Conservation (phyloP, 2,329 filamentous ascomycete genomes). For the Magnaporthiopsis rhizophila region DNA sequence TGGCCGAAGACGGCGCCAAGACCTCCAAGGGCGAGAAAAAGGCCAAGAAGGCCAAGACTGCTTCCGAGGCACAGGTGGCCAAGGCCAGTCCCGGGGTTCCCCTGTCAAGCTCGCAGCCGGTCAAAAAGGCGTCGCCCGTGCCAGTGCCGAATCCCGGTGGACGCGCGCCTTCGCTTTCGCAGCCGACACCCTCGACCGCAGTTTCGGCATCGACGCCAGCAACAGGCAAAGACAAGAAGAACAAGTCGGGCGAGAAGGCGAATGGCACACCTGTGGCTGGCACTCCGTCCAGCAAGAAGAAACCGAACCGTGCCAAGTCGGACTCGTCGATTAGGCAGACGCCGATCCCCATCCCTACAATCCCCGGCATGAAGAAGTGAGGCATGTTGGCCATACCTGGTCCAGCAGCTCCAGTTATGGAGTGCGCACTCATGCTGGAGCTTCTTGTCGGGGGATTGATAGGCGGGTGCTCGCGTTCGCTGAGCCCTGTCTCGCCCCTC, state of each 20-base stretch:
- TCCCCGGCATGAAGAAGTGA: slow-evolving; percentile 6
- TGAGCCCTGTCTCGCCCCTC: not conserved
- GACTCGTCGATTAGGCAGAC: slow-evolving; percentile 9
- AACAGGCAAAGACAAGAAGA: slow-evolving; percentile 9
- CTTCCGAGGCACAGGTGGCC: not conserved
- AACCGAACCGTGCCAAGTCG: slow-evolving; percentile 9
- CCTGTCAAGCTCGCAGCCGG: not conserved
- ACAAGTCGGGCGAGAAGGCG: slow-evolving; percentile 12
- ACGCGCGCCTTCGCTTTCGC: not conserved
- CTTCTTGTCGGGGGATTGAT: not conserved
- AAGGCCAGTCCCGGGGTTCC: not conserved
- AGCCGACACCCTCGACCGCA: not conserved
- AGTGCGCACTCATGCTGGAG: not conserved
- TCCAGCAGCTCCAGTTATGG: not conserved
- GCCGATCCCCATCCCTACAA: slow-evolving; percentile 11
- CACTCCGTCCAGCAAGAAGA: slow-evolving; percentile 10
- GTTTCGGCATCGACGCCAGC: not conserved
- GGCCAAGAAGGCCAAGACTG: slow-evolving; percentile 23
- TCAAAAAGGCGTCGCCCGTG: not conserved
- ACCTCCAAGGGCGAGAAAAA: slow-evolving; percentile 23
- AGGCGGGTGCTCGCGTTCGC: not conserved
- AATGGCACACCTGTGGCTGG: not conserved
- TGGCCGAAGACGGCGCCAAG: slow-evolving; percentile 18
- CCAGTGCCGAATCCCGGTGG: not conserved
- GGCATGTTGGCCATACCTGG: not conserved